Conservation (phyloP, 805 yeast species). For the Maudiozyma serrabonitensis region DNA sequence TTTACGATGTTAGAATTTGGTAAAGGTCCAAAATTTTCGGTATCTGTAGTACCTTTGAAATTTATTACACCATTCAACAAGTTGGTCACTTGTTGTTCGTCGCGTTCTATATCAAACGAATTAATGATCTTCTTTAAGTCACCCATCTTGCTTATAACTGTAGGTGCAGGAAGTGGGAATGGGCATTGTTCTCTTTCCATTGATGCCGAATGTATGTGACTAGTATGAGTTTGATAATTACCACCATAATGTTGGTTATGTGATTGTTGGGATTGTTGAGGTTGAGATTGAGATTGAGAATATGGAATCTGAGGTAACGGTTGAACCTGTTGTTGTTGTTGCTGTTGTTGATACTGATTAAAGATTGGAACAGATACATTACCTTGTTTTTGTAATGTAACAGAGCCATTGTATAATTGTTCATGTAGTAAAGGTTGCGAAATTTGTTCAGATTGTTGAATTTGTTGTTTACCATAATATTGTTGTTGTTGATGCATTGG, state of each 20-base stretch:
- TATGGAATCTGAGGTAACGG: conserved; percentile 2
- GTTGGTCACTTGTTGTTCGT: conserved; percentile 30
- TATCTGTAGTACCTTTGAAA: conserved; percentile 38
- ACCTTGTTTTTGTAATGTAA: conserved; percentile 27
- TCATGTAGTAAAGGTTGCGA: conserved; percentile 27
- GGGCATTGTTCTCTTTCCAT: conserved; percentile 30
- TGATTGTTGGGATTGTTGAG: conserved; percentile 8
- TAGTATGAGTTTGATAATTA: conserved; percentile 4
- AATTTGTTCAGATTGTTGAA: conserved; percentile 1
- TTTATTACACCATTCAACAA: conserved; percentile 36
- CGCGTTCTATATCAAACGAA: conserved; percentile 17
- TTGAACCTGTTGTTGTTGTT: conserved; percentile 4
- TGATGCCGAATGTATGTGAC: conserved; percentile 6
- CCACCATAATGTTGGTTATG: conserved; percentile 2
- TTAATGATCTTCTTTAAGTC: conserved; percentile 15
- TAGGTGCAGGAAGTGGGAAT: conserved; percentile 28
- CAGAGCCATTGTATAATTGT: conserved; percentile 26
- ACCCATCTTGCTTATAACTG: conserved; percentile 10
- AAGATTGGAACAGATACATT: conserved; percentile 25
- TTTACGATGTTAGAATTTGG: conserved; percentile 63
- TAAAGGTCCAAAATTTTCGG: conserved; percentile 55
- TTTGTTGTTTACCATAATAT: conserved; percentile 4
- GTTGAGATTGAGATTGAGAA: not conserved
- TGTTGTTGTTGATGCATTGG: conserved; percentile 28
- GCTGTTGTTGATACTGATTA: conserved; percentile 18